Base-by-base conservation (phyloP, 345 rosid species). In the Dipteronia sinensis region DNA sequence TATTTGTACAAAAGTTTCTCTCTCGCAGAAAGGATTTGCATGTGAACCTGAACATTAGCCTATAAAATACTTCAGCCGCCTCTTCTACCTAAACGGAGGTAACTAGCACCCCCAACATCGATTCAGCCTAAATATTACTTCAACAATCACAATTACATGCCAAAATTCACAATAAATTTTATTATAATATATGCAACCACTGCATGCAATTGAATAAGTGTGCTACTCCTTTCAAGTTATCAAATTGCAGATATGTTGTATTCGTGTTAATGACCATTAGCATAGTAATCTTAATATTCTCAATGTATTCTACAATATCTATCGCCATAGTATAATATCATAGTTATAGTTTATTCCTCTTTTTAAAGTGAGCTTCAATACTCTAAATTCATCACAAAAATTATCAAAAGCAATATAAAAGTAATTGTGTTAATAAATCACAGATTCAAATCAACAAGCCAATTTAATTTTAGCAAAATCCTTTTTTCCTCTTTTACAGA, bases 81-180 rank as follows among this genome's bases (percentile, higher is more conserved):
- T 23, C 40, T 23, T 62, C 68, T 55, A 17, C 42, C 23, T 9
- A 40, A 67, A 40, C 13, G 3, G 7, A 29, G 23, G 42, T 10
- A 44, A 40, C 22, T 40, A 42, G 49, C 15, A 67, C 5, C 13
- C 17, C 71, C 31, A 49, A 38, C 49, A 73, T 34, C 56, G 3
- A 71, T 44, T 62, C 38, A 49, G 34, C 40, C 73, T 3, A n/a
- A 61, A 71, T 22, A 78, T 65, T 65, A 67, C 29, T 29, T 65
- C 56, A 22, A 13, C 58, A 29, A 44, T 77, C 56, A 55, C 38
- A 38, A 38, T 69, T 73, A 47, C 6, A 46, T 25, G 51, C 10
- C 16, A 74, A 63, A 64, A 15, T 23, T 17, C 61, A 44, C 27
- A 44, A 42, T 27, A 62, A 31, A 56, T 31, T 49, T 29, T 17